A percentile compares a stretch with the other conserved stretches of the same genome.
phyloP scores from a whole-genome alignment of 1,139 yeast genomes.

The Pichia sp. region DNA sequence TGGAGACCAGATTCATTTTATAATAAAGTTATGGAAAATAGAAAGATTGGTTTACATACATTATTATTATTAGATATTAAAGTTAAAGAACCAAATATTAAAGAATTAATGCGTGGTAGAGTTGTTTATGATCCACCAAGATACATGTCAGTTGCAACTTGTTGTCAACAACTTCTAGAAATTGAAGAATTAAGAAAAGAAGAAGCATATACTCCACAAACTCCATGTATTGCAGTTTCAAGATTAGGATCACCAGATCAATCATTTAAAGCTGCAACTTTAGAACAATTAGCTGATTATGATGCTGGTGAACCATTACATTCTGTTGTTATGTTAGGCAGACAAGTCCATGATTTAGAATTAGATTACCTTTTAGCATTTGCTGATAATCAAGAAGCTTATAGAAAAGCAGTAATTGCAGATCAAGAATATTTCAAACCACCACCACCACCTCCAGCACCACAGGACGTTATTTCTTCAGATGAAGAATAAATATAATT shows the following conservation, averaged over 20 bases:
- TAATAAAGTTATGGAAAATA: constrained; percentile 79
- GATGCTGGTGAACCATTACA: constrained; percentile 95
- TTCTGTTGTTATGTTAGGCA: constrained; percentile 82
- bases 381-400: constrained; percentile 59
- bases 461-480: constrained; percentile 15
- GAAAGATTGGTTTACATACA: constrained; percentile 87
- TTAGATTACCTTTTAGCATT: constrained; percentile 77
- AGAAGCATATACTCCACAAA: constrained; percentile 70
- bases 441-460: constrained; percentile 19
- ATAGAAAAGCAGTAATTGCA: constrained; percentile 50
- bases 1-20: constrained; percentile 98
- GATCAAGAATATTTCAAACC: constrained; percentile 72
- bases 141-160: constrained; percentile 88
- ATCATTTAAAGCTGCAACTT: constrained; percentile 76
- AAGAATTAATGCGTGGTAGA: constrained; percentile 90
- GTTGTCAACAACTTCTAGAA: constrained; percentile 81
- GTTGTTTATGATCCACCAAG: constrained; percentile 93
- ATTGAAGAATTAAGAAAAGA: constrained; percentile 73
- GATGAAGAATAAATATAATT: constrained; percentile 20
- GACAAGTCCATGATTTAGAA: constrained; percentile 92
- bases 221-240: constrained; percentile 92
- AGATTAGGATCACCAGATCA: constrained; percentile 86
- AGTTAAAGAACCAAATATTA: constrained; percentile 93
- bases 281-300: constrained; percentile 64
- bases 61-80: constrained; percentile 83